A percentile compares a stretch with the other conserved stretches of the same genome.
Conservation (phyloP, 495 filamentous ascomycete species). For the Eremomyces bilateralis region DNA sequence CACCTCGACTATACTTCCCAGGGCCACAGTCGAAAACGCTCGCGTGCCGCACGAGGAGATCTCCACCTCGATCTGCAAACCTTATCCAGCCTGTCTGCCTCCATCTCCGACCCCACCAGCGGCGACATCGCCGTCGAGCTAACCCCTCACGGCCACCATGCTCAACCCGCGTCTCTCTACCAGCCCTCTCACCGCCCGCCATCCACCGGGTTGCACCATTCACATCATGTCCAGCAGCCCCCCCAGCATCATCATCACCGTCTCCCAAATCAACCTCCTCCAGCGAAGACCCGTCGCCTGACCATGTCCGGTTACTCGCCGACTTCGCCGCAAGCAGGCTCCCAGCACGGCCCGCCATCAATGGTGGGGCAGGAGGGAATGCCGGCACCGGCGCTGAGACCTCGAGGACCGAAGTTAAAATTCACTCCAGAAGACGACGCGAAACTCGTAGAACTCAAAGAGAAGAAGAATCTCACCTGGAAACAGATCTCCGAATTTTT, state of each 20-base stretch:
- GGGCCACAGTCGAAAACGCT: constrained; percentile 12
- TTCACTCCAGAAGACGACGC: constrained; percentile 80
- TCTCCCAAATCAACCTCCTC: constrained; percentile 35
- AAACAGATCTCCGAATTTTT: constrained; percentile 93
- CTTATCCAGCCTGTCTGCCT: constrained; percentile 9
- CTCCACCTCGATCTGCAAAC: constrained; percentile 9
- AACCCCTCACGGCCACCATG: constrained; percentile 15
- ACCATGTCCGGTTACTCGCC: constrained; percentile 23
- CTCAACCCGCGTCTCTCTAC: constrained; percentile 11
- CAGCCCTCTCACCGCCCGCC: constrained; percentile 6
- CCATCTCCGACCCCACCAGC: constrained; percentile 3
- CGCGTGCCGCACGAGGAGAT: constrained; percentile 10
- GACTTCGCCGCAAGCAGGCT: constrained; percentile 10
- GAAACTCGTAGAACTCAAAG: constrained; percentile 67
- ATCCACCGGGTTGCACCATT: constrained; percentile 7
- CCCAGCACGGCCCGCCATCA: constrained; percentile 33
- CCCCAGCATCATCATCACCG: constrained; percentile 46
- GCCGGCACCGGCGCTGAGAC: constrained; percentile 53
- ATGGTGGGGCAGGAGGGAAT: constrained; percentile 67
- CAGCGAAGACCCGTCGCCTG: constrained; percentile 29
- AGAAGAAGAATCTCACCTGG: constrained; percentile 82
- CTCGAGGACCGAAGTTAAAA: constrained; percentile 67
- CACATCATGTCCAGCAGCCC: constrained; percentile 8
- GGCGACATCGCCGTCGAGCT: constrained; percentile 11
- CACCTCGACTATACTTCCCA: constrained; percentile 4